Percentiles rank a stretch among this genome's conserved stretches.
Evolutionary conservation across 208 protist species (phyloP).

Genomic region (Porcisia deanei): DNA sequence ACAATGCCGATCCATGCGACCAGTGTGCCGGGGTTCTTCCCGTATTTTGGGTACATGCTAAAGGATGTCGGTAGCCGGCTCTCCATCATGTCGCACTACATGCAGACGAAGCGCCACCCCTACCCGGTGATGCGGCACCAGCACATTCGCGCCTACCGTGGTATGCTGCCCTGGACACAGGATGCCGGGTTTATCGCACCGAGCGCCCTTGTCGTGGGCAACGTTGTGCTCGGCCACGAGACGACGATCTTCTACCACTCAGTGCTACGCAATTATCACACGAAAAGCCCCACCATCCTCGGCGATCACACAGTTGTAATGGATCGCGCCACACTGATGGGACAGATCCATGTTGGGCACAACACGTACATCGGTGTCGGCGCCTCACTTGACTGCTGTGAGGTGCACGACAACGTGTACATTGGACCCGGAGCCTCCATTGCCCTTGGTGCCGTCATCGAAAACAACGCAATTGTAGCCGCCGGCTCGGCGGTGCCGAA

Average conservation of each 20-base stretch:
- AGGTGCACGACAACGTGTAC: slow-evolving; percentile 83
- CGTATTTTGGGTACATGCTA: slow-evolving; percentile 85
- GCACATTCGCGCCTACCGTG: slow-evolving; percentile 83
- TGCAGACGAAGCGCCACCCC: slow-evolving; percentile 62
- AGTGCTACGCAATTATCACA: slow-evolving; percentile 88
- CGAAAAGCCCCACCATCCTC: slow-evolving; percentile 51
- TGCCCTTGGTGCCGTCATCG: slow-evolving; percentile 79
- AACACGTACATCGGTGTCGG: slow-evolving; percentile 68
- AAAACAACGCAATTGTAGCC: slow-evolving; percentile 86
- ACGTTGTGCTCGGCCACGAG: slow-evolving; percentile 84
- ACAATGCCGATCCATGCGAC: slow-evolving; percentile 60
- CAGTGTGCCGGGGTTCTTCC: slow-evolving; percentile 56
- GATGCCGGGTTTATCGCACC: slow-evolving; percentile 89
- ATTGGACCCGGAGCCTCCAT: slow-evolving; percentile 83
- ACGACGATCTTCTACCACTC: slow-evolving; percentile 88
- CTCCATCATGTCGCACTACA: slow-evolving; percentile 66
- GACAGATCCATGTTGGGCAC: slow-evolving; percentile 71
- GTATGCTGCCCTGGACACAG: slow-evolving; percentile 85
- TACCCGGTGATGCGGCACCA: slow-evolving; percentile 89
- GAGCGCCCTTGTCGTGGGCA: slow-evolving; percentile 81
- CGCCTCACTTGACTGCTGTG: slow-evolving; percentile 81
- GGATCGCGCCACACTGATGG: slow-evolving; percentile 85
- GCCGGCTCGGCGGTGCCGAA: slow-evolving; percentile 84
- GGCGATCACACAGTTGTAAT: slow-evolving; percentile 84
- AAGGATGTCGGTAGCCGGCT: slow-evolving; percentile 83